Conservation (phyloP, 768 basidiomycete genomes). For the Leccinum uliginosum region DNA sequence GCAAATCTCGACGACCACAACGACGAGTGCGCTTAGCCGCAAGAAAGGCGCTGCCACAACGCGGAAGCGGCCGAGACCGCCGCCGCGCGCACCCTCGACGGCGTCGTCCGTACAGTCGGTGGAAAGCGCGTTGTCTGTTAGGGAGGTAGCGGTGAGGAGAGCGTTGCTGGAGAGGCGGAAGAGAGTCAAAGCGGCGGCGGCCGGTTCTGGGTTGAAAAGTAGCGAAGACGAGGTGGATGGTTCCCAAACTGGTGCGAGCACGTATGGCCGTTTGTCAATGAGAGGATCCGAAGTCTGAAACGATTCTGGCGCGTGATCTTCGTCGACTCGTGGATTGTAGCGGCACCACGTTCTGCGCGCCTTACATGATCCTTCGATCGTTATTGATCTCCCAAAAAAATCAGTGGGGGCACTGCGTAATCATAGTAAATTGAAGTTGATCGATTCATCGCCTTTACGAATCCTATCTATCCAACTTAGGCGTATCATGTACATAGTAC, state of each 20-base stretch:
- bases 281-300: not conserved
- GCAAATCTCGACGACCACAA: conserved; percentile 5
- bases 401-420: too few relatives aligned
- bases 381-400: too few relatives aligned
- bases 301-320: not conserved
- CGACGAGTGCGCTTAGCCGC: conserved; percentile 17
- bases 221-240: not conserved
- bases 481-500: not conserved
- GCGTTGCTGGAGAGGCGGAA: conserved; percentile 27
- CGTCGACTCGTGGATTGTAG: too few relatives aligned
- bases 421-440: too few relatives aligned
- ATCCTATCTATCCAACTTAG: not conserved
- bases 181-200: conserved; percentile 15
- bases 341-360: too few relatives aligned
- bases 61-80: conserved; percentile 19
- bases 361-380: too few relatives aligned
- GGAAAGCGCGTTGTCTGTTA: conserved; percentile 19
- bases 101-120: conserved; percentile 26
- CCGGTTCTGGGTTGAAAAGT: not conserved
- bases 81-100: conserved; percentile 21
- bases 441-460: not conserved
- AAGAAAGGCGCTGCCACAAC: conserved; percentile 16
- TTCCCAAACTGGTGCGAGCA: not conserved
- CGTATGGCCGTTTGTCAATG: not conserved
- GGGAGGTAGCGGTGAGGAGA: conserved; percentile 20